A percentile compares a stretch with the other conserved stretches of the same genome.
Conservation (phyloP, 768 basidiomycete species). For the Basidioascus undulatus region DNA sequence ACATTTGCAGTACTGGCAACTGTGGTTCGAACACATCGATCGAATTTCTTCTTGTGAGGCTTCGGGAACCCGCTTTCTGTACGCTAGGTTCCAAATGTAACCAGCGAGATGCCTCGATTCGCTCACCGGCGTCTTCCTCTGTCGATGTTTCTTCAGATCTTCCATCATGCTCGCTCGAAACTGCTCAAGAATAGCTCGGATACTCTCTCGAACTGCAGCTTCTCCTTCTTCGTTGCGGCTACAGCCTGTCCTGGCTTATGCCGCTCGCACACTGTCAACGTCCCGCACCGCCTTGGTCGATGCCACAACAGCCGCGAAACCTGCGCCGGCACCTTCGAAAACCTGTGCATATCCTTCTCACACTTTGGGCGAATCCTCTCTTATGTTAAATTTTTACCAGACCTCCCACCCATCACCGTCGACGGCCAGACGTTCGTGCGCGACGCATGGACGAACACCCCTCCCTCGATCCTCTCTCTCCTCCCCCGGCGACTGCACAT, state of each 20-base stretch:
- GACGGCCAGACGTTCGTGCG: slow-evolving; percentile 28
- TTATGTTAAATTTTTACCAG: too few species aligned
- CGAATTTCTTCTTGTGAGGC: too few species aligned
- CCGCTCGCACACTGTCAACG: too few species aligned
- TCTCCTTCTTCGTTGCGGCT: slow-evolving; percentile 94
- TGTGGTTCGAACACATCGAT: too few species aligned
- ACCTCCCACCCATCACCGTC: slow-evolving; percentile 6
- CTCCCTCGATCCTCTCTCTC: slow-evolving; percentile 62
- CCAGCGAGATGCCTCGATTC: too few species aligned
- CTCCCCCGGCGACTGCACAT: slow-evolving; percentile 50
- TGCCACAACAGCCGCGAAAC: not conserved
- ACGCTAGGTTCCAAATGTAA: too few species aligned
- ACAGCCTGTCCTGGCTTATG: slow-evolving; percentile 87
- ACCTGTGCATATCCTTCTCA: not conserved
- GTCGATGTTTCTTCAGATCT: slow-evolving; percentile 75
- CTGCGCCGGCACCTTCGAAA: not conserved
- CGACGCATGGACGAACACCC: slow-evolving; percentile 67
- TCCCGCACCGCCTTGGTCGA: not conserved
- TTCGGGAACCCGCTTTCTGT: too few species aligned
- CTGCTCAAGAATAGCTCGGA: slow-evolving; percentile 71
- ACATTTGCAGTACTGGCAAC: slow-evolving; percentile 98
- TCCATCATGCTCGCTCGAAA: slow-evolving; percentile 78
- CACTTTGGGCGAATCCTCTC: too few species aligned
- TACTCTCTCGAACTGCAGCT: slow-evolving; percentile 86
- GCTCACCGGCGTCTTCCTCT: too few species aligned